Conservation (phyloP, 345 rosid species). For the Linum usitatissimum region DNA sequence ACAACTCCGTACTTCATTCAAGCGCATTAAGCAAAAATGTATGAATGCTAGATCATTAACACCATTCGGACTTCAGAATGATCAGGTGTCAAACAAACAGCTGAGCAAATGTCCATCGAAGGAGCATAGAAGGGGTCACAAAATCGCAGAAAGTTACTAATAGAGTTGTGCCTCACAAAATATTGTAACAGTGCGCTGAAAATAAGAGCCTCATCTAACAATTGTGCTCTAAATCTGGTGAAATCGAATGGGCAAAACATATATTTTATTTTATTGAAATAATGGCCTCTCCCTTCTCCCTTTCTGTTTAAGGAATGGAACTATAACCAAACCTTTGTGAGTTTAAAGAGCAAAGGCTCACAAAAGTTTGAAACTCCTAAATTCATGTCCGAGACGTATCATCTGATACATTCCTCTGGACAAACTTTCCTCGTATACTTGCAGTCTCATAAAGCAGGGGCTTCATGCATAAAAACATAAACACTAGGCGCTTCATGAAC, state of each 20-base stretch:
- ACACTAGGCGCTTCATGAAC: not conserved
- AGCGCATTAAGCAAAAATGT: not conserved
- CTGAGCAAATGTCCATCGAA: too few species aligned
- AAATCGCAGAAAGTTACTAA: too few species aligned
- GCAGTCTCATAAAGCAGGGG: not conserved
- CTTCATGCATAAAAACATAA: not conserved
- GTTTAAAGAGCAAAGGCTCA: not conserved
- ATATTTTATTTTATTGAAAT: too few species aligned
- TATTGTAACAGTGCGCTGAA: too few species aligned
- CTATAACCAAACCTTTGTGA: not conserved
- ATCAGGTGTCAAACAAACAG: too few species aligned
- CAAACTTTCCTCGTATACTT: too few species aligned
- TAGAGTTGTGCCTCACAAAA: too few species aligned
- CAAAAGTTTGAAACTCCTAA: too few species aligned
- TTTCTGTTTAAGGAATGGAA: not conserved
- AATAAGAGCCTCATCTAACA: too few species aligned
- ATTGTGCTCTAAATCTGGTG: not conserved
- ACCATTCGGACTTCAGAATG: not conserved
- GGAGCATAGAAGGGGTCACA: too few species aligned
- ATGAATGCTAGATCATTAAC: not conserved
- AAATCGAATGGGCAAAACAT: not conserved
- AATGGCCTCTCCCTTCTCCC: not conserved
- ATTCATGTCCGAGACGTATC: not conserved
- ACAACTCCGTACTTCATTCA: not conserved
- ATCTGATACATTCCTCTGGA: not conserved